Percentiles rank a stretch among this genome's conserved stretches.
phyloP scores from a whole-genome alignment of 306 rosid genomes.

The Gleditsia sinensis region DNA sequence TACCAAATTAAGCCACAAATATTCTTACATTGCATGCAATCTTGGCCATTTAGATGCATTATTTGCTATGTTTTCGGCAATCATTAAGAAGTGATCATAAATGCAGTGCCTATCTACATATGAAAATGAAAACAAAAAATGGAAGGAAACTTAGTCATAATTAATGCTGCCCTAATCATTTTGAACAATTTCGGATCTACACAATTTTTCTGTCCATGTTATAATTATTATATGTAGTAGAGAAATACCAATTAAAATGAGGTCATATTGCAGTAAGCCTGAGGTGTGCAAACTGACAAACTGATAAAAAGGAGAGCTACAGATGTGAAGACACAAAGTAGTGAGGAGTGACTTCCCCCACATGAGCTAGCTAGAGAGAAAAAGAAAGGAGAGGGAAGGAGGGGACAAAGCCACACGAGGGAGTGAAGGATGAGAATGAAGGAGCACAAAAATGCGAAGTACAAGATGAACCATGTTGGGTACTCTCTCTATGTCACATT shows the following conservation, averaged over 20 bases:
- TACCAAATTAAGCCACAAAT: conserved; percentile 22
- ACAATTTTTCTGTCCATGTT: background rate
- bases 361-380: conserved; percentile 30
- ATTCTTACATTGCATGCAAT: conserved; percentile 29
- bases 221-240: background rate
- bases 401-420: conserved; percentile 43
- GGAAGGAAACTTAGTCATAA: background rate
- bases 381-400: background rate
- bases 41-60: conserved; percentile 23
- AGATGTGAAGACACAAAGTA: conserved; percentile 50
- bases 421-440: conserved; percentile 27
- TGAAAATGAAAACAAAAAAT: conserved; percentile 19
- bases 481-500: background rate
- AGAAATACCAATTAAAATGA: conserved; percentile 38
- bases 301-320: conserved; percentile 22
- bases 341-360: conserved; percentile 65
- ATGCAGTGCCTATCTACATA: background rate
- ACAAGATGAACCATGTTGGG: conserved; percentile 27
- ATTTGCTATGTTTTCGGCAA: conserved; percentile 32
- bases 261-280: conserved; percentile 64
- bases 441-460: conserved; percentile 5
- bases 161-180: background rate
- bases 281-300: conserved; percentile 67
- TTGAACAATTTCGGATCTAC: background rate
- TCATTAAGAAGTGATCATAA: conserved; percentile 7